Evolutionary conservation across 495 filamentous ascomycete genomes (phyloP).

Genomic region (Margaritispora aquatica): DNA sequence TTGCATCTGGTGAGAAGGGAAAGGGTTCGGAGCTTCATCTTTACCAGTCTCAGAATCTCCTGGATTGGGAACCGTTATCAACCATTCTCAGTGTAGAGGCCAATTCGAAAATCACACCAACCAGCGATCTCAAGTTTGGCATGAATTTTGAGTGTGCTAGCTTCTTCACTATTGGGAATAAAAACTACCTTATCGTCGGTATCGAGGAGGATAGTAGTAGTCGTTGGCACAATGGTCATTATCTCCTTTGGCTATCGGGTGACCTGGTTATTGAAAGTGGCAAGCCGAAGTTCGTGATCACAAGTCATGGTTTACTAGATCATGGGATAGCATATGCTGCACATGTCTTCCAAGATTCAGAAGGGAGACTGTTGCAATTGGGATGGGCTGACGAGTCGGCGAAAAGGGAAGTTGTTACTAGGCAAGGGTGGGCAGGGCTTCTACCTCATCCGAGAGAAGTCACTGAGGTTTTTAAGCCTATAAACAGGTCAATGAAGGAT

Average conservation of each 20-base stretch:
- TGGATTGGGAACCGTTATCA: slow-evolving; percentile 27
- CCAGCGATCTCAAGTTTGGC: slow-evolving; percentile 11
- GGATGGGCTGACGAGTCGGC: slow-evolving; percentile 20
- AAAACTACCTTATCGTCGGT: slow-evolving; percentile 16
- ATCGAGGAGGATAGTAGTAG: slow-evolving; percentile 16
- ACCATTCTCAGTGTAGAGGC: slow-evolving; percentile 26
- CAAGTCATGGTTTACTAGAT: slow-evolving; percentile 17
- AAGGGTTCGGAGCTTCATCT: slow-evolving; percentile 26
- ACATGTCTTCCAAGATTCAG: slow-evolving; percentile 17
- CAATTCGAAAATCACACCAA: slow-evolving; percentile 19
- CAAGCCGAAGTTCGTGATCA: slow-evolving; percentile 14
- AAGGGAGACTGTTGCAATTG: slow-evolving; percentile 13
- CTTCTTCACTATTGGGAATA: slow-evolving; percentile 18
- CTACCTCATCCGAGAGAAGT: slow-evolving; percentile 18
- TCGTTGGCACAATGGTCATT: slow-evolving; percentile 4
- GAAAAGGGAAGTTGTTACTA: not conserved
- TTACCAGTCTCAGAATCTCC: slow-evolving; percentile 28
- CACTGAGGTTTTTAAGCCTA: slow-evolving; percentile 11
- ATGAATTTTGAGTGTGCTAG: slow-evolving; percentile 20
- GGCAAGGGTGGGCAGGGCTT: slow-evolving; percentile 20
- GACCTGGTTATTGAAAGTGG: slow-evolving; percentile 13
- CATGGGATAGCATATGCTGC: slow-evolving; percentile 14
- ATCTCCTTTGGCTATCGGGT: slow-evolving; percentile 15
- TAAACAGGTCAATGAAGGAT: not conserved
- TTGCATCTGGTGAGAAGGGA: slow-evolving; percentile 26